phyloP scores from a whole-genome alignment of 345 rosid species.

The Carallia brachiata region DNA sequence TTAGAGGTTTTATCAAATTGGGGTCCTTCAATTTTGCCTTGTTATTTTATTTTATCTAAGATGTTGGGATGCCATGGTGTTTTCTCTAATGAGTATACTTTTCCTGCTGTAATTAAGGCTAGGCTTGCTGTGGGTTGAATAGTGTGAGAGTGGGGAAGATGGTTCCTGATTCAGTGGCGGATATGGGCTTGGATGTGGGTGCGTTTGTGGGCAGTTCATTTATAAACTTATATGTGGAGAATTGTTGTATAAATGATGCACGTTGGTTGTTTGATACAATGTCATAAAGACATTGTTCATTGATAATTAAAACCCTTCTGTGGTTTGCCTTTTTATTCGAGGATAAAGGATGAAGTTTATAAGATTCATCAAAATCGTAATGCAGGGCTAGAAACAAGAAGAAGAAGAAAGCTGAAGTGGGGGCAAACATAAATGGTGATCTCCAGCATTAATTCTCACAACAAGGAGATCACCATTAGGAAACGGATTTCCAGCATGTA shows the following conservation, averaged over 20 bases:
- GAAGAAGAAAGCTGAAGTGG: neutral
- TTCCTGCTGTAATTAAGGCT: conserved; percentile 69
- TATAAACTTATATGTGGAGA: conserved; percentile 55
- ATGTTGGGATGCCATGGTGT: conserved; percentile 61
- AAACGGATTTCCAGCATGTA: conserved; percentile 74
- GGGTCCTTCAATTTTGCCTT: conserved; percentile 53
- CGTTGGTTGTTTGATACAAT: conserved; percentile 49
- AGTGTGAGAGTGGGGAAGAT: conserved; percentile 41
- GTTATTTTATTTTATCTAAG: conserved; percentile 58
- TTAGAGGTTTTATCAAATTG: conserved; percentile 52
- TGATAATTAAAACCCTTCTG: no score
- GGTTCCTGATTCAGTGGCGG: conserved; percentile 35
- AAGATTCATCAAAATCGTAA: no score
- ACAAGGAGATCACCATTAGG: conserved; percentile 67
- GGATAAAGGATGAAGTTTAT: no score
- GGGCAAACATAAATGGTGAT: conserved; percentile 36
- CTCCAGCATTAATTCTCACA: conserved; percentile 47
- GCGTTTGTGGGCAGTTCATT: conserved; percentile 75
- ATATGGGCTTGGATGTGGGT: conserved; percentile 53
- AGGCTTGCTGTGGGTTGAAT: conserved; percentile 40
- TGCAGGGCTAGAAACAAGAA: no score
- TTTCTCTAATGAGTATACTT: conserved; percentile 72
- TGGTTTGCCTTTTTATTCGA: no score
- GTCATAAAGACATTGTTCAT: conserved; percentile 53
- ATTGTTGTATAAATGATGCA: conserved; percentile 47